Base-by-base conservation (phyloP, 2,329 filamentous ascomycete species). In the Exophiala dermatitidis region DNA sequence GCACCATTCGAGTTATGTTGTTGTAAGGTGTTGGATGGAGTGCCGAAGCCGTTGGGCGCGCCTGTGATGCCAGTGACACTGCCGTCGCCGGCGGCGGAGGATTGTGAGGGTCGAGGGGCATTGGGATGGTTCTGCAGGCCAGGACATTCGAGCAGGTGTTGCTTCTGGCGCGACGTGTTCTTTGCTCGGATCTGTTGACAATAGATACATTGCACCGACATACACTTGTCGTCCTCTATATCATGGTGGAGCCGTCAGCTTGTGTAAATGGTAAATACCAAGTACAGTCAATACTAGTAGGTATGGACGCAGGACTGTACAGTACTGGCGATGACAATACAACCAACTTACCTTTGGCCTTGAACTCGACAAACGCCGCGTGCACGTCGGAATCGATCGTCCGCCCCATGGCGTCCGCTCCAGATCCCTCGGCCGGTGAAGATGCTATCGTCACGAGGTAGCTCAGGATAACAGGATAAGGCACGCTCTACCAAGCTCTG, bases 151-250 rank as follows among this genome's bases (percentile, higher is more conserved):
- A 75, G 72, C 12, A 76, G 66, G 62, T 77, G 74, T 62, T 75
- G 72, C 63, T 76, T 76, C 67, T 76, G 74, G 57, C 74, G 72
- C 55, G 72, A 75, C 52, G 74, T 77, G 61, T 77, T 77, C 68
- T 77, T 77, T 64, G 74, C 74, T 57, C 74, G 71, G 53, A 75
- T 75, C 64, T 76, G 73, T 62, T 76, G 74, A 58, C 74, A 77
- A 62, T 77, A 76, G 66, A 76, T 76, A 65, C 74, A 77, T 67
- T 76, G 74, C 26, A 76, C 74, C 42, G 74, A 76, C 56, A 76
- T 72, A 65, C 74, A 77, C 71, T 77, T 62, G 49, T 62, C 60
- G 54, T 62, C 60, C 51, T 60, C 58, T 59, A 46, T 59, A 51
- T 56, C 50, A 57, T 60, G 56, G 53, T 40, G 43, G 43, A 19